Evolutionary conservation across 1,139 yeast species (phyloP), one percentile per base, ranked within the genome.

Genomic region (Yamadazyma siamensis): DNA sequence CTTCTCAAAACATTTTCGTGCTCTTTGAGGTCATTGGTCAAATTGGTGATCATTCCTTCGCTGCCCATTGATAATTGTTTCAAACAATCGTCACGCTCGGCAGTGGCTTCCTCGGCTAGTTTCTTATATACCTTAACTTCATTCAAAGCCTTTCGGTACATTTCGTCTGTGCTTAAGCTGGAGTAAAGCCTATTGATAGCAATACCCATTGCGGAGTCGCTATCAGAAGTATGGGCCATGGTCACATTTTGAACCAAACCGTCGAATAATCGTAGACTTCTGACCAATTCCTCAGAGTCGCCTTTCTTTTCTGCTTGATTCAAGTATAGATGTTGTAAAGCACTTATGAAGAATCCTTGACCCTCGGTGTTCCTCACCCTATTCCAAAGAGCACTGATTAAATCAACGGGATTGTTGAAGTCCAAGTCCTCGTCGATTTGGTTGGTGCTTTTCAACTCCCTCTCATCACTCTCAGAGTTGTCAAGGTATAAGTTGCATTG

Each of bases 141-240:
- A 27, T 72, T 58, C 33, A 83, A 65, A 0, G 96, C 95, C 35
- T 81, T 71, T 33, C 84, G 68, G 13, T 95, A 96, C 55, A 83
- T 84, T 38, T 88, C 96, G 56, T 91, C 98, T 0, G 96, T 86
- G 44, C 81, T 81, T 55, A 89, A 71, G n/a, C 88, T 74, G 32
- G 87, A 78, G 39, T 78, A 71, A 33, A 91, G 67, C 39, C 82
- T 69, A 49, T 87, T 94, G 23, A 91, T 84, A 1, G 95, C 89
- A 43, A 87, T 78, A 31, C 85, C 87, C 47, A 88, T 72, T 5
- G 88, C 85, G 6, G 89, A 72, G 25, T 82, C 86, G 39, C 81
- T 80, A 43, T 82, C 83, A 1, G 79, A 61, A 11, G 75, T 66
- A 14, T 83, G 80, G 4, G 58, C 66, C 72, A 80, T 71, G 4